Evolutionary conservation across 1,284 basidiomycete species (phyloP).

Genomic region (Calocybe gambosa): DNA sequence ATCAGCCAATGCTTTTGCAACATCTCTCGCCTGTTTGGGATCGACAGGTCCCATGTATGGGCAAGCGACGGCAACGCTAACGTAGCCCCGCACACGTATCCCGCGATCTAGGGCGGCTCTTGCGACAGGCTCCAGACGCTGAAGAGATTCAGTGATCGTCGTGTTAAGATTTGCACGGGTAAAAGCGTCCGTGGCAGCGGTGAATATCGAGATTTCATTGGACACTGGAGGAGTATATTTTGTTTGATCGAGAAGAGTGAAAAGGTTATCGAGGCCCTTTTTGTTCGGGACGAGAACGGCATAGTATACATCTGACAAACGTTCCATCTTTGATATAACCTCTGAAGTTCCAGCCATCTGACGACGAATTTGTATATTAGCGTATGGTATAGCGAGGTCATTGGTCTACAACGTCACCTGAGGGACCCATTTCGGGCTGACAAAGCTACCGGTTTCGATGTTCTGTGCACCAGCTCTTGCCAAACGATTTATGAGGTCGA

Average conservation of each 20-base stretch:
- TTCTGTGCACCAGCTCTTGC: slow-evolving; percentile 62
- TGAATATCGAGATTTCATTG: slow-evolving; percentile 88
- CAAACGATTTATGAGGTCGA: slow-evolving; percentile 77
- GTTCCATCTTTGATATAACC: slow-evolving; percentile 56
- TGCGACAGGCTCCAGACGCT: slow-evolving; percentile 59
- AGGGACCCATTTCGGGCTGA: slow-evolving; percentile 91
- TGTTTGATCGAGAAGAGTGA: slow-evolving; percentile 41
- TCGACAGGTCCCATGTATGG: slow-evolving; percentile 83
- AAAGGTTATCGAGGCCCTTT: slow-evolving; percentile 67
- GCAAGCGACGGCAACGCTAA: slow-evolving; percentile 80
- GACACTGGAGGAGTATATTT: slow-evolving; percentile 42
- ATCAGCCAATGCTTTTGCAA: slow-evolving; percentile 67
- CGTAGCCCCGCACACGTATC: slow-evolving; percentile 81
- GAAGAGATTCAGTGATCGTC: slow-evolving; percentile 68
- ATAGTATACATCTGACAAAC: slow-evolving; percentile 55
- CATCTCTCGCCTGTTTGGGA: slow-evolving; percentile 58
- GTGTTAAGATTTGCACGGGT: slow-evolving; percentile 83
- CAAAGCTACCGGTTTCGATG: slow-evolving; percentile 90
- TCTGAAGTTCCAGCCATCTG: slow-evolving; percentile 86
- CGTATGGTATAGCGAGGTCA: too few relatives aligned
- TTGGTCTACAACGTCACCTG: slow-evolving; percentile 50
- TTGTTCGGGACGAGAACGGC: slow-evolving; percentile 86
- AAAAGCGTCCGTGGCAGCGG: slow-evolving; percentile 86
- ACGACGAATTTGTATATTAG: background rate
- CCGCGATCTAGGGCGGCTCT: slow-evolving; percentile 53